A percentile compares a stretch with the other conserved stretches of the same genome.
These are phyloP conservation scores for Tetracladium marchalianum DNA, from an alignment of 495 filamentous ascomycete genomes.

Conservation along the genomic window DNA sequence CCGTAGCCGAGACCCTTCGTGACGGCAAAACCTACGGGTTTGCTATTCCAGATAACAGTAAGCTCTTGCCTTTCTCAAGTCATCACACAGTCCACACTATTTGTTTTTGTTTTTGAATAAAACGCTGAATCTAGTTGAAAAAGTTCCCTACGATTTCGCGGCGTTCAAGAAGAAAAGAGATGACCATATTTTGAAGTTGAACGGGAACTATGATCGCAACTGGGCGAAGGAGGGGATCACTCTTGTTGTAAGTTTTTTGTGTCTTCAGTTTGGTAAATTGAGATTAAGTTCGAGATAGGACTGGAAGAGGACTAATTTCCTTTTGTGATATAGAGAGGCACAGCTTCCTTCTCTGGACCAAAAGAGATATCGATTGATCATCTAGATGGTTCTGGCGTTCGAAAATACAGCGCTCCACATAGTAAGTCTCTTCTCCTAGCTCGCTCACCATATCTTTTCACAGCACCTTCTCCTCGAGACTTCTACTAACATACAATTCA, in stretches of 20 bases:
- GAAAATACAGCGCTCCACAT: slow-evolving; percentile 38
- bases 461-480: too few species aligned
- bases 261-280: too few species aligned
- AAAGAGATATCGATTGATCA: slow-evolving; percentile 41
- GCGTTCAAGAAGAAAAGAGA: slow-evolving; percentile 47
- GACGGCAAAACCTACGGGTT: slow-evolving; percentile 45
- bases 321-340: slow-evolving; percentile 28
- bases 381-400: slow-evolving; percentile 33
- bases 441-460: too few species aligned
- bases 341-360: slow-evolving; percentile 39
- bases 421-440: slow-evolving; percentile 9
- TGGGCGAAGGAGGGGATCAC: slow-evolving; percentile 47
- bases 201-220: slow-evolving; percentile 47
- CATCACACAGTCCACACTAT: too few species aligned
- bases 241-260: slow-evolving; percentile 24
- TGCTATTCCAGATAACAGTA: slow-evolving; percentile 33
- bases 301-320: too few species aligned
- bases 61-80: slow-evolving; percentile 2
- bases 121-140: too few species aligned
- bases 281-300: too few species aligned
- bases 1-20: slow-evolving; percentile 44
- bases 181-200: slow-evolving; percentile 37
- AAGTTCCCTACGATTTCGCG: slow-evolving; percentile 34
- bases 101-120: too few species aligned
- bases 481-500: too few species aligned